A percentile compares a stretch with the other conserved stretches of the same genome.
These are phyloP conservation scores for Aspergillus sclerotioniger DNA, from an alignment of 495 filamentous ascomycete species.

Conservation along the genomic window DNA sequence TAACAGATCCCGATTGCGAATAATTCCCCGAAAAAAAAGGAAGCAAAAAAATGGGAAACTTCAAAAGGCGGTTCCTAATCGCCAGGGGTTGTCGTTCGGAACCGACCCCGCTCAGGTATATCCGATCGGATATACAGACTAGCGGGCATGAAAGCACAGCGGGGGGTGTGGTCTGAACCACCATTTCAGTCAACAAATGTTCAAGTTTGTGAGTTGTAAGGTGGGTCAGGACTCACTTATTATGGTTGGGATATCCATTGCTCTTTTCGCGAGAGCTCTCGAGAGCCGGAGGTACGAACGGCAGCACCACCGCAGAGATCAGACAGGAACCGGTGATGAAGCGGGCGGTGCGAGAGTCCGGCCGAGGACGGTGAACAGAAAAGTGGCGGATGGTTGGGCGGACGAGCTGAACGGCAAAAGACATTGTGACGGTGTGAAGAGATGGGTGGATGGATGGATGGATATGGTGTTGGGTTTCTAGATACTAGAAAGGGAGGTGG, in stretches of 20 bases:
- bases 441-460: neutral
- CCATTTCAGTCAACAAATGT: neutral
- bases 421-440: constrained; percentile 24
- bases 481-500: neutral
- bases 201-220: neutral
- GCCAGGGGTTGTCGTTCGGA: constrained; percentile 1
- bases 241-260: constrained; percentile 33
- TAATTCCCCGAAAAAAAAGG: neutral
- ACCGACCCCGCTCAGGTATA: constrained; percentile 1
- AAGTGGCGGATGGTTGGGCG: constrained; percentile 46
- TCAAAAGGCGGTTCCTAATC: constrained; percentile 6
- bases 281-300: constrained; percentile 46
- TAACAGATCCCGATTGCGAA: too few species aligned
- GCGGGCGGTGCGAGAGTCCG: constrained; percentile 37
- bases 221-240: constrained; percentile 32
- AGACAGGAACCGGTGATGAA: constrained; percentile 42
- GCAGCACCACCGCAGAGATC: constrained; percentile 41
- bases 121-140: constrained; percentile 16
- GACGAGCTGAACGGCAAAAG: constrained; percentile 28
- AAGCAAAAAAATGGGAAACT: constrained; percentile 8
- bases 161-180: constrained; percentile 34
- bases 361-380: constrained; percentile 42
- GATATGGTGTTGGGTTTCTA: too few species aligned
- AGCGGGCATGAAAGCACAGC: constrained; percentile 49
- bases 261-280: constrained; percentile 43